Evolutionary conservation across 306 rosid genomes (phyloP).

Genomic region (Notholithocarpus densiflorus): DNA sequence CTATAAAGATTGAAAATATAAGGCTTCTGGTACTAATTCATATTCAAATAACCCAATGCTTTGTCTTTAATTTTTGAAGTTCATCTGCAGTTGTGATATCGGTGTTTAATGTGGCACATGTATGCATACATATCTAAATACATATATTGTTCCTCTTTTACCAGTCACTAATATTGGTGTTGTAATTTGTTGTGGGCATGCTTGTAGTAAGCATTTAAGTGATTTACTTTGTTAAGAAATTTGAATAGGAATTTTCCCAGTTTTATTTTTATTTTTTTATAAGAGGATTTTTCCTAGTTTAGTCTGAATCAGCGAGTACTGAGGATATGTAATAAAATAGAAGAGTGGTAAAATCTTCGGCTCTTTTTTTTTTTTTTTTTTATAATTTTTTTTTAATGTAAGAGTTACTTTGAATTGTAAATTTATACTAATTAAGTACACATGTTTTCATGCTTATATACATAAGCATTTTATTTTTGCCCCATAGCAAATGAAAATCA

Average conservation of each 20-base stretch:
- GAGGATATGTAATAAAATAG: no score
- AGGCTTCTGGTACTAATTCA: conserved; percentile 65
- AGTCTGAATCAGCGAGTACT: not conserved
- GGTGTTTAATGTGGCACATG: not conserved
- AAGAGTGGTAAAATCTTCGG: no score
- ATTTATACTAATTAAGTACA: no score
- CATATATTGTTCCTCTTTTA: not conserved
- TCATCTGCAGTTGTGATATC: not conserved
- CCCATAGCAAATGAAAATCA: no score
- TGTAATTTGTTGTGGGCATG: not conserved
- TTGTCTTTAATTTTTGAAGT: conserved; percentile 1
- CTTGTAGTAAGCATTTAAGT: not conserved
- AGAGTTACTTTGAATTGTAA: no score
- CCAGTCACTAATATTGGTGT: not conserved
- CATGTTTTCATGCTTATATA: no score
- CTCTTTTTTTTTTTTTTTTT: no score
- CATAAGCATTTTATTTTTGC: no score
- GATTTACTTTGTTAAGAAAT: not conserved
- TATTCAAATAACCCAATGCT: not conserved
- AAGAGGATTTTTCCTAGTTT: not conserved
- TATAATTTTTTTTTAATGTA: no score
- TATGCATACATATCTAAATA: not conserved
- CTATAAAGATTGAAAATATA: conserved; percentile 76
- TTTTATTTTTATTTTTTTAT: no score
- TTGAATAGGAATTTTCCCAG: not conserved